Evolutionary conservation across 192 early-diverging fungal species (phyloP), one percentile per base, ranked within the genome.

Genomic region (Mortierella antarctica): DNA sequence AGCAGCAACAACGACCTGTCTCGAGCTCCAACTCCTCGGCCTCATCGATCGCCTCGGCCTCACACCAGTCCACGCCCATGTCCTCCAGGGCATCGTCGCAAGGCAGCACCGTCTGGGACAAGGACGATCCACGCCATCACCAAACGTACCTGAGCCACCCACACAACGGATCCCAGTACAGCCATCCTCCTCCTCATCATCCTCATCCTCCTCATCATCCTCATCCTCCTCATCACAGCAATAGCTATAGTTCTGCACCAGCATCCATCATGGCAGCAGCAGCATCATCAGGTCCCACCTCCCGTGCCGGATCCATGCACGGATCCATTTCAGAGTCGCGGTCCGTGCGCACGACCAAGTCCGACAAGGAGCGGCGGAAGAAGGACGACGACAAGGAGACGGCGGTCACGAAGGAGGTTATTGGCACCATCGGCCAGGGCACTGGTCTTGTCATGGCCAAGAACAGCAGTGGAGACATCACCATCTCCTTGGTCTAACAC

Each of bases 391-490:
- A 67, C 1, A 65, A 78, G 49, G 65, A 80, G 3, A 42, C 53
- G 45, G 21, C 53, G 6, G 48, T 68, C n/a, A 72, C 70, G 2
- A 71, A 60, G n/a, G 77, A 80, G 60, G 9, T 80, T 13, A 80
- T 80, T 68, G 77, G 77, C 6, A 62, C 60, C 4, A 72, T 80
- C 41, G 77, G 77, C 18, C 69, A 80, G 4, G 77, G 77, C 7
- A 4, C 59, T 21, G 77, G 77, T 0, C 8, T 80, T 44, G 21
- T 80, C 50, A 80, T 80, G 69, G 70, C 48, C 65, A 80, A 80
- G 70, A 80, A 80, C 70, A 67, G 65, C 57, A 72, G 70, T 68
- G 77, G 77, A 8, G 77, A 80, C 53, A 80, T 80, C 11, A 48
- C 65, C 31, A 7, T 80, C 15, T 65, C 69, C 11, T 57, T 79